These are phyloP conservation scores for Neoboletus subvelutipes DNA, from an alignment of 768 basidiomycete species.

Conservation along the genomic window DNA sequence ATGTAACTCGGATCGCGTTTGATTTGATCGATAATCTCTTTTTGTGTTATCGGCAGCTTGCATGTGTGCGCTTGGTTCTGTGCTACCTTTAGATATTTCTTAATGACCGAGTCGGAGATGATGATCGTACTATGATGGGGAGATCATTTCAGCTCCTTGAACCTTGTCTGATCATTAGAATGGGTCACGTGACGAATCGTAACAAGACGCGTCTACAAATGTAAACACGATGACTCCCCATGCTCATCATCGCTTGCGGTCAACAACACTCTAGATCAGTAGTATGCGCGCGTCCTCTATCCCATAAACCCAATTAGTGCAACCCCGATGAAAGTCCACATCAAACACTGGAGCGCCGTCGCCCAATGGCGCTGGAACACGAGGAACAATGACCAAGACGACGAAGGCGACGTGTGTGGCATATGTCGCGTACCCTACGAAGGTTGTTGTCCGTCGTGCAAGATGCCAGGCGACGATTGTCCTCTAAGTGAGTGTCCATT, in stretches of 20 bases:
- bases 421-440: constrained; percentile 93
- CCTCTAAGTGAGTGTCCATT: constrained; percentile 54
- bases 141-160: background rate
- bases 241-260: too few relatives aligned
- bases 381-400: constrained; percentile 36
- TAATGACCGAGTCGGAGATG: too few relatives aligned
- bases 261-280: background rate
- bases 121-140: too few relatives aligned
- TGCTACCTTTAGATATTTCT: too few relatives aligned
- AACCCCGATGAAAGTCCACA: constrained; percentile 61
- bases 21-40: too few relatives aligned
- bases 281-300: background rate
- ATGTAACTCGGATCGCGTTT: background rate
- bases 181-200: background rate
- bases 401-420: constrained; percentile 71
- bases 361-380: constrained; percentile 89
- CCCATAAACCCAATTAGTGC: background rate
- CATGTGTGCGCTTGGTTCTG: too few relatives aligned
- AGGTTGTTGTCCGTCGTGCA: constrained; percentile 93
- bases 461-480: constrained; percentile 95
- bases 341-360: constrained; percentile 87
- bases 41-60: background rate
- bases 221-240: background rate
- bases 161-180: background rate
- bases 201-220: background rate